Base-by-base conservation (phyloP, 148 eudicot genomes). In the Camellia granthamiana region DNA sequence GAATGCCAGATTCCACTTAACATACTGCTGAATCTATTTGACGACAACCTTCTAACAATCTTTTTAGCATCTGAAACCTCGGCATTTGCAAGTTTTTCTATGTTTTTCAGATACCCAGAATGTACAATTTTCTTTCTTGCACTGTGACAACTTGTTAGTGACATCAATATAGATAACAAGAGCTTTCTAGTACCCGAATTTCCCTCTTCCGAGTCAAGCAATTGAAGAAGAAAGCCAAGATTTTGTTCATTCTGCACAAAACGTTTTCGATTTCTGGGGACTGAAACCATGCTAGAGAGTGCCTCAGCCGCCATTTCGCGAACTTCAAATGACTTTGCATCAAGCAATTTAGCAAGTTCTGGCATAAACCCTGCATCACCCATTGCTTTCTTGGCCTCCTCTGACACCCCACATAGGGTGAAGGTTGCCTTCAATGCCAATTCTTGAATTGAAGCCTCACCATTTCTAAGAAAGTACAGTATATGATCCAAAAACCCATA, bases 281-380 rank as follows among this genome's bases (percentile, higher is more conserved):
- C 79, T 16, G 78, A 73, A 38, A 93, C 71, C 90, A 96, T 81
- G 55, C 63, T 61, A 5, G 85, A 86, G 14, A 96, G 81, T 1
- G 95, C 85, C 78, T 91, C 95, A 0, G 92, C 94, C 11, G 99
- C 97, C 84, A 90, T 87, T 85, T 93, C 95, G 12, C 95, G 85
- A 23, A 86, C 85, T 61, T 93, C 95, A 69, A 78, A 87, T 3
- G 98, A 89, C 79, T 92, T 92, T 0, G 92, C 88, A 7, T 89
- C 93, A 0, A 96, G 85, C 73, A 93, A 92, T 64, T 88, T 93
- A 12, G 89, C 82, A n/a, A 96, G 86, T 76, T 91, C 99, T 0
- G 85, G 82, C 88, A 96, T 90, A 12, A 93, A 93, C 23, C 98
- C 99, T 0, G 80, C 83, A 30, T 96, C 94, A 0, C 98, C 99